Evolutionary conservation across 2,329 filamentous ascomycete genomes (phyloP).

Genomic region (Fusarium fracticaudum): DNA sequence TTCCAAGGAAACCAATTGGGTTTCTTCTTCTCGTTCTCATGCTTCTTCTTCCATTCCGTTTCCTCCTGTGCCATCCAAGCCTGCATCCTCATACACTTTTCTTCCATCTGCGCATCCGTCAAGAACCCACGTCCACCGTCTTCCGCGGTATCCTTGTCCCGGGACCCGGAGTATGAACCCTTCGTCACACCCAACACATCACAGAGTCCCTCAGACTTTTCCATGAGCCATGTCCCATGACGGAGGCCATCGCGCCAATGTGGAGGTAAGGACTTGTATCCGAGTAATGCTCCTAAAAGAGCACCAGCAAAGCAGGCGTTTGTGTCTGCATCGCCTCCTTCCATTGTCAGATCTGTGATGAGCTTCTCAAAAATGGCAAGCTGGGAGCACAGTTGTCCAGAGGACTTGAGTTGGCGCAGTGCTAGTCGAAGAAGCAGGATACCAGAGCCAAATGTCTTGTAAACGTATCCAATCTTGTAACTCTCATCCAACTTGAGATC

Average conservation of each 20-base stretch:
- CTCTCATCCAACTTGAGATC: conserved; percentile 57
- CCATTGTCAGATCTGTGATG: conserved; percentile 60
- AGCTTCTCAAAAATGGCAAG: conserved; percentile 55
- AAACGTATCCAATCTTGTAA: conserved; percentile 61
- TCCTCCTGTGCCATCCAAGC: conserved; percentile 45
- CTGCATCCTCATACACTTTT: conserved; percentile 47
- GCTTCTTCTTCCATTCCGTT: conserved; percentile 39
- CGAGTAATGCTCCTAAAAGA: conserved; percentile 58
- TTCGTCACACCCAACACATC: conserved; percentile 50
- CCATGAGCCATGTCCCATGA: conserved; percentile 56
- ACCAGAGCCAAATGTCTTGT: conserved; percentile 61
- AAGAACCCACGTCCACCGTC: conserved; percentile 55
- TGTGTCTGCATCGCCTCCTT: conserved; percentile 64
- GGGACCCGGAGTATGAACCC: conserved; percentile 46
- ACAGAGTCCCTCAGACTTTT: conserved; percentile 54
- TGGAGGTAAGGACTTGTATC: conserved; percentile 56
- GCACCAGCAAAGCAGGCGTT: conserved; percentile 64
- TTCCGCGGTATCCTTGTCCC: conserved; percentile 52
- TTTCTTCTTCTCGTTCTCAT: conserved; percentile 39
- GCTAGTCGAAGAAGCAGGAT: conserved; percentile 56
- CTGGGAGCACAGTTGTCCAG: conserved; percentile 28
- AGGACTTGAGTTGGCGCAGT: conserved; percentile 47
- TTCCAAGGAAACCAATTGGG: conserved; percentile 36
- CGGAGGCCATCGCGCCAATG: conserved; percentile 60
- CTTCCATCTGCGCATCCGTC: conserved; percentile 50